phyloP scores from a whole-genome alignment of 108 stramenopile genomes.

The Skeletonema tropicum region DNA sequence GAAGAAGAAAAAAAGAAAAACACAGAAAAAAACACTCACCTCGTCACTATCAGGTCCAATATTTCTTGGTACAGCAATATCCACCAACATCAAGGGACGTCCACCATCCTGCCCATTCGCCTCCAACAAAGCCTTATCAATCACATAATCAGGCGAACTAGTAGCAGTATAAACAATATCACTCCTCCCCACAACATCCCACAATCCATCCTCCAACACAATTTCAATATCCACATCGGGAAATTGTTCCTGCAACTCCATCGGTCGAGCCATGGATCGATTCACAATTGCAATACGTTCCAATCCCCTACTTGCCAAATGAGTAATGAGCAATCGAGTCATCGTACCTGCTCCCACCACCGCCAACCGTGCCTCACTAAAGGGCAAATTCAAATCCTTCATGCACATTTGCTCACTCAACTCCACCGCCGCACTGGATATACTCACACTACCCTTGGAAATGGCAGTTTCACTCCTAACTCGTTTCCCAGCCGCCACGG shows the following conservation, averaged over 20 bases:
- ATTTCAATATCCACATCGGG: constrained; percentile 94
- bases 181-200: constrained; percentile 86
- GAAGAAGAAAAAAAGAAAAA: constrained; percentile 1
- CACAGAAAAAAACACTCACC: constrained; percentile 37
- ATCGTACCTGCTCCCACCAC: constrained; percentile 98
- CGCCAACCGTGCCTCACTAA: constrained; percentile 90
- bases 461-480: constrained; percentile 97
- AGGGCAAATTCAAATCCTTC: constrained; percentile 87
- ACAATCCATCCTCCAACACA: constrained; percentile 86
- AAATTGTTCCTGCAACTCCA: constrained; percentile 90
- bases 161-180: constrained; percentile 98
- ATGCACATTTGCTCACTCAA: constrained; percentile 79
- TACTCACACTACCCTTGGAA: constrained; percentile 91
- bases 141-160: constrained; percentile 81
- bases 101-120: constrained; percentile 79
- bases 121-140: constrained; percentile 80
- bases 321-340: constrained; percentile 94
- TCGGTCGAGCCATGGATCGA: constrained; percentile 78
- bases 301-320: constrained; percentile 93
- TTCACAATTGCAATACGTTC: constrained; percentile 96
- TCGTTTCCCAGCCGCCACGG: constrained; percentile 96
- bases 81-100: constrained; percentile 92
- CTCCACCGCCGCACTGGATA: constrained; percentile 97
- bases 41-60: constrained; percentile 87
- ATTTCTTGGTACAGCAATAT: constrained; percentile 99